These are phyloP conservation scores for Puccinia coronata DNA, from an alignment of 1,284 basidiomycete genomes.

Conservation along the genomic window DNA sequence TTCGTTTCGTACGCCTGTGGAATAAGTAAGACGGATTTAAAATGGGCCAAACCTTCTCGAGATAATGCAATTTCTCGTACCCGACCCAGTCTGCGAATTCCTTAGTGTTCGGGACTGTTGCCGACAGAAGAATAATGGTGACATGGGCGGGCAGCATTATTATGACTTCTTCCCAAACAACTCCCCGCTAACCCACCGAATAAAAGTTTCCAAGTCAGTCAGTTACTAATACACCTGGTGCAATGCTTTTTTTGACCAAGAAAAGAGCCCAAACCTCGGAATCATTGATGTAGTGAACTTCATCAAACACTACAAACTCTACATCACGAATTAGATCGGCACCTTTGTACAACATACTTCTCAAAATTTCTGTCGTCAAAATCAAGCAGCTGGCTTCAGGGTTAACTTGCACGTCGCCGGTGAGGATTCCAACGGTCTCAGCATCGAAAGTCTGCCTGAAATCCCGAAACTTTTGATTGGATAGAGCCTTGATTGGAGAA, in stretches of 20 bases:
- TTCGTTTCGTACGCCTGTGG: slow-evolving; percentile 95
- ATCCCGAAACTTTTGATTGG: slow-evolving; percentile 98
- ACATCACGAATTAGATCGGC: slow-evolving; percentile 98
- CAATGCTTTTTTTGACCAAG: background rate
- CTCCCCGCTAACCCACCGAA: slow-evolving; percentile 73
- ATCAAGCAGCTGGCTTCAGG: slow-evolving; percentile 95
- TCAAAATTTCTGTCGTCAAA: slow-evolving; percentile 86
- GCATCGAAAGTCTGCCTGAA: slow-evolving; percentile 96
- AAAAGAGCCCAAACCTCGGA: slow-evolving; percentile 72
- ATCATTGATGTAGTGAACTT: slow-evolving; percentile 99
- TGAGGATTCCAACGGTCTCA: slow-evolving; percentile 89
- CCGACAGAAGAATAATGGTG: slow-evolving; percentile 92
- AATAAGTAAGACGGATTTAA: background rate
- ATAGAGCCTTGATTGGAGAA: slow-evolving; percentile 96
- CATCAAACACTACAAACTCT: slow-evolving; percentile 99
- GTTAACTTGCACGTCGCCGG: slow-evolving; percentile 99
- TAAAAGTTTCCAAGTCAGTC: slow-evolving; percentile 36
- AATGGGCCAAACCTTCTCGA: background rate
- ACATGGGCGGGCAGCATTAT: slow-evolving; percentile 98
- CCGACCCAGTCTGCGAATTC: slow-evolving; percentile 99
- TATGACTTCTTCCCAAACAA: slow-evolving; percentile 99
- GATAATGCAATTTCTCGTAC: slow-evolving; percentile 63
- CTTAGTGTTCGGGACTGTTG: slow-evolving; percentile 96
- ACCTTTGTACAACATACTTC: slow-evolving; percentile 98
- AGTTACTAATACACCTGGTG: background rate